A percentile compares a stretch with the other conserved stretches of the same genome.
Evolutionary conservation across 2,329 filamentous ascomycete species (phyloP).

Genomic region (Trichoderma sp.): DNA sequence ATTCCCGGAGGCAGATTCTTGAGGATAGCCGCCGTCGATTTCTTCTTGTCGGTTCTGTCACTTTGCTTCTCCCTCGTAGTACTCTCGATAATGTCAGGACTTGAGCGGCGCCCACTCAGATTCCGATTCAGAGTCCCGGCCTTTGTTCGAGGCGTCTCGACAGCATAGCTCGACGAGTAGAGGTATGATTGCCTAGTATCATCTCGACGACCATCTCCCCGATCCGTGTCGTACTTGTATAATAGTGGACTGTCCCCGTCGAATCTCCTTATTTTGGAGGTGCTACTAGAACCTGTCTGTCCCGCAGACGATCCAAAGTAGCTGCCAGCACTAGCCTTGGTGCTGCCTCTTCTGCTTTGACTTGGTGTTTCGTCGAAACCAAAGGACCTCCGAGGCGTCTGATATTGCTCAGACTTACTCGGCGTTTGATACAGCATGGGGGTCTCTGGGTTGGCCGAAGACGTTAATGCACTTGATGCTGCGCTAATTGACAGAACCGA

Average conservation of each 20-base stretch:
- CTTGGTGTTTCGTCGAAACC: background rate
- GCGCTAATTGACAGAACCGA: constrained; percentile 58
- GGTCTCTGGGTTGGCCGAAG: constrained; percentile 36
- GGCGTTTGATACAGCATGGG: constrained; percentile 2
- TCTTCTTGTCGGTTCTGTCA: constrained; percentile 58
- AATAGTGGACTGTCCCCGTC: background rate
- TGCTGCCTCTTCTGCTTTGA: constrained; percentile 1
- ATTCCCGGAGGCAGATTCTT: constrained; percentile 80
- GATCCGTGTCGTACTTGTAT: constrained; percentile 10
- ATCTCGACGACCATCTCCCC: background rate
- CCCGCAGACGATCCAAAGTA: constrained; percentile 6
- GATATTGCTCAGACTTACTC: constrained; percentile 10
- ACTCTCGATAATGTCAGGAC: constrained; percentile 44
- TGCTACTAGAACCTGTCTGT: constrained; percentile 5
- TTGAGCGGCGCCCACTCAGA: constrained; percentile 46
- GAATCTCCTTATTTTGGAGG: background rate
- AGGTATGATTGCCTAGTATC: background rate
- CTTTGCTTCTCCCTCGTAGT: constrained; percentile 31
- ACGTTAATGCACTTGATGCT: constrained; percentile 57
- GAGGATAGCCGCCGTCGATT: constrained; percentile 64
- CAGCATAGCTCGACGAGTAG: constrained; percentile 33
- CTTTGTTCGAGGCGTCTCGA: constrained; percentile 34
- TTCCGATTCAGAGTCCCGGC: background rate
- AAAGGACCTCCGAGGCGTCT: background rate
- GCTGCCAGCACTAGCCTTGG: background rate